Evolutionary conservation across 2,329 filamentous ascomycete species (phyloP).

Genomic region (Dactylellina cionopaga): DNA sequence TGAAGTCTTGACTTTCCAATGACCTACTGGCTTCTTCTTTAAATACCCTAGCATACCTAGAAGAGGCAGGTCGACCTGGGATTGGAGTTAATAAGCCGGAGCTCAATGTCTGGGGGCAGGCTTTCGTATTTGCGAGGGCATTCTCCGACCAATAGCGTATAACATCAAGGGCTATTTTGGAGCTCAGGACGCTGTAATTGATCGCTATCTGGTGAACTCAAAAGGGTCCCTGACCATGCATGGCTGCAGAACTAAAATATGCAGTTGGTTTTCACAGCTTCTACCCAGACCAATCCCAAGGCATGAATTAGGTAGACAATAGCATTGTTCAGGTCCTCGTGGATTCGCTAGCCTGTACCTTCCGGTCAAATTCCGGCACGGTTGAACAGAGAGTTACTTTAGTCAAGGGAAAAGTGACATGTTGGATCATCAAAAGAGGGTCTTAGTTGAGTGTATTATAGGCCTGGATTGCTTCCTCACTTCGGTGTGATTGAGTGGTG

Average conservation of each 20-base stretch:
- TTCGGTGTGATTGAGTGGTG: not conserved
- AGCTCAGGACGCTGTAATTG: no score
- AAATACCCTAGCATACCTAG: conserved; percentile 1
- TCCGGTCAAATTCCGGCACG: not conserved
- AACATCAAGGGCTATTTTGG: no score
- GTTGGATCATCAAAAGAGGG: not conserved
- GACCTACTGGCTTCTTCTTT: no score
- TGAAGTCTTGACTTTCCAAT: no score
- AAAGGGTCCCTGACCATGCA: conserved; percentile 7
- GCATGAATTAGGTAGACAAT: conserved; percentile 20
- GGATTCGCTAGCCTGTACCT: not conserved
- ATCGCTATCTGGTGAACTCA: conserved; percentile 5
- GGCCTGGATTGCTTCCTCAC: conserved; percentile 5
- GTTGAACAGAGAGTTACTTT: no score
- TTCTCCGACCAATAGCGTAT: not conserved
- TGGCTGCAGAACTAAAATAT: conserved; percentile 34
- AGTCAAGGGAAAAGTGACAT: conserved; percentile 13
- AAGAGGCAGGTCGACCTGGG: conserved; percentile 20
- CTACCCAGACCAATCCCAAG: conserved; percentile 12
- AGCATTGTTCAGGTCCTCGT: conserved; percentile 15
- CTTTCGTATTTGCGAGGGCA: no score
- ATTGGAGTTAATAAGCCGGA: no score
- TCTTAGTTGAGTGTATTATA: not conserved
- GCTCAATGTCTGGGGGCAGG: no score
- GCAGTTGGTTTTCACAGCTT: conserved; percentile 37